phyloP scores from a whole-genome alignment of 805 yeast genomes.

The Zygosaccharomyces kombuchaensis region DNA sequence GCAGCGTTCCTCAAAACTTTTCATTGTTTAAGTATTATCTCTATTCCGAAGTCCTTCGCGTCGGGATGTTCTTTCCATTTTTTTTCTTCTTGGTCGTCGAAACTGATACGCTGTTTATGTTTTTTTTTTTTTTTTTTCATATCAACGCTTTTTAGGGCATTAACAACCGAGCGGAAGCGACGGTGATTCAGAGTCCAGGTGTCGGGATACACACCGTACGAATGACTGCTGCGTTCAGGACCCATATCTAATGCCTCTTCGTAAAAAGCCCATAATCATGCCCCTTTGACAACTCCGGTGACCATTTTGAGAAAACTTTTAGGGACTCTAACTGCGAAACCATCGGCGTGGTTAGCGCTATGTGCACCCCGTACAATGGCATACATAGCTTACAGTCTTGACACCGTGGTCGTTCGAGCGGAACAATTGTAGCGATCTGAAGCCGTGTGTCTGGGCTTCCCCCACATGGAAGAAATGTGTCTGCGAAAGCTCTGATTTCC shows the following conservation, averaged over 20 bases:
- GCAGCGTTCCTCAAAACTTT: neutral
- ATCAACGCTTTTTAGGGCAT: conserved; percentile 1
- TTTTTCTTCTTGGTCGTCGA: neutral
- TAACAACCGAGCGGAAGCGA: conserved; percentile 1
- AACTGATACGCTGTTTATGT: neutral
- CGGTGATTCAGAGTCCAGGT: neutral
- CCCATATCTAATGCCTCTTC: neutral
- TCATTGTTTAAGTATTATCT: conserved; percentile 4
- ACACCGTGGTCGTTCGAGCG: no score
- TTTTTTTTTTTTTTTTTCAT: neutral
- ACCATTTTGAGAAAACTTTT: neutral
- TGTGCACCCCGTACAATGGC: no score
- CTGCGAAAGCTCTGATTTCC: neutral
- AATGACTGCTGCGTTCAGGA: neutral
- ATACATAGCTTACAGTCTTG: no score
- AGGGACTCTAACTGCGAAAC: neutral
- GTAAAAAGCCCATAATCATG: neutral
- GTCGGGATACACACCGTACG: neutral
- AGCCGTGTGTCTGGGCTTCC: no score
- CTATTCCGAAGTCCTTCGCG: neutral
- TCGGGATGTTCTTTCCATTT: neutral
- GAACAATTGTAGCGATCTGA: no score
- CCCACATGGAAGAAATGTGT: neutral
- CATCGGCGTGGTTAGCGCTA: neutral
- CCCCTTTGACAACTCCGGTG: no score